A percentile compares a stretch with the other conserved stretches of the same genome.
These are phyloP conservation scores for Cajanus cajan DNA, from an alignment of 306 rosid species.

Conservation along the genomic window DNA sequence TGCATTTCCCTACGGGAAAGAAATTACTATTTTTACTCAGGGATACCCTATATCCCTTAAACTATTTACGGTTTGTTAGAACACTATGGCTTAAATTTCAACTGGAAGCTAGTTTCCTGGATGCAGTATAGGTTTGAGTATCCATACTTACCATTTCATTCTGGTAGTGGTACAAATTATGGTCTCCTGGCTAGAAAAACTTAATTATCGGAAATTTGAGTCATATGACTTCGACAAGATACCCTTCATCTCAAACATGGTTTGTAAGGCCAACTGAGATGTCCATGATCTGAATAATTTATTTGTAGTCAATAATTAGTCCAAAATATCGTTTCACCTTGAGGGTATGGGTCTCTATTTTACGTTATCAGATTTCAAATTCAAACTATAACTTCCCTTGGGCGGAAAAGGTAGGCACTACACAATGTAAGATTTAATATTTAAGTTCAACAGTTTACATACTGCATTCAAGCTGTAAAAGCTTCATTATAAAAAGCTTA, in stretches of 20 bases:
- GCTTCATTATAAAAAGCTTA: not conserved
- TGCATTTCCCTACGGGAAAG: not conserved
- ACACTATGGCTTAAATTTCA: not conserved
- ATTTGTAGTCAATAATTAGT: not conserved
- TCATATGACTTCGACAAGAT: not conserved
- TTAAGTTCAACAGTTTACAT: not conserved
- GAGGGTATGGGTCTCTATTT: not conserved
- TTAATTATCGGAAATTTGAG: not conserved
- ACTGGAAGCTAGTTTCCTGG: not conserved
- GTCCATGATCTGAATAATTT: slow-evolving; percentile 3
- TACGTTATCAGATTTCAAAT: not conserved
- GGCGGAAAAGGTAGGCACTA: not conserved
- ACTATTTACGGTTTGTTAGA: not conserved
- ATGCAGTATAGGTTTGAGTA: not conserved
- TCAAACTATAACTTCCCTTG: not conserved
- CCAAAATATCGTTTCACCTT: not conserved
- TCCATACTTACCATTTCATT: not conserved
- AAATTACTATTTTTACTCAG: not conserved
- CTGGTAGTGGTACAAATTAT: not conserved
- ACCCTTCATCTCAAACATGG: not conserved
- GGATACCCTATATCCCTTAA: not conserved
- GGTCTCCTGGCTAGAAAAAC: not conserved
- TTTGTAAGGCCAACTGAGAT: not conserved
- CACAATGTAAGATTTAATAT: not conserved
- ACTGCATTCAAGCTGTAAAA: not conserved